Percentiles rank a stretch among this genome's conserved stretches.
phyloP scores from a whole-genome alignment of 768 basidiomycete species.

The Punctularia strigosozonata region DNA sequence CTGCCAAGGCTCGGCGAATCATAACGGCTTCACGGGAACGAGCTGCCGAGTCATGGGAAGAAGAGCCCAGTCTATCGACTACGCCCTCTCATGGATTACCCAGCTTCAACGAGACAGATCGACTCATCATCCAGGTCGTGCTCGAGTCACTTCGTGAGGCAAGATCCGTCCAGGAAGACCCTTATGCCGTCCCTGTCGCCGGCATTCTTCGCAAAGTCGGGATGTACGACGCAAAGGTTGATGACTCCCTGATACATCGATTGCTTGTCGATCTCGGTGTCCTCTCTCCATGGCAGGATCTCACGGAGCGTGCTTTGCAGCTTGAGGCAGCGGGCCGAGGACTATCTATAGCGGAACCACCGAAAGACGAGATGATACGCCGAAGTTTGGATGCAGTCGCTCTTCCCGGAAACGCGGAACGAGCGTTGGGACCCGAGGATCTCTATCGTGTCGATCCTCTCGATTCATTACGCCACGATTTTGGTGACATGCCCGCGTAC shows the following conservation, averaged over 20 bases:
- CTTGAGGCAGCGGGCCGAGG: conserved; percentile 12
- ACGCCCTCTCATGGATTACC: conserved; percentile 18
- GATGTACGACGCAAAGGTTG: conserved; percentile 19
- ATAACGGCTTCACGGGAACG: conserved; percentile 23
- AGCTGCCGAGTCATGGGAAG: conserved; percentile 17
- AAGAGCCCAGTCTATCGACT: no score
- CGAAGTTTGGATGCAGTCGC: conserved; percentile 12
- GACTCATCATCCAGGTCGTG: conserved; percentile 47
- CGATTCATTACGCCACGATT: conserved; percentile 73
- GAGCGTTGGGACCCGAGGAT: conserved; percentile 48
- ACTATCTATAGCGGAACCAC: conserved; percentile 21
- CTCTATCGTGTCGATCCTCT: conserved; percentile 52
- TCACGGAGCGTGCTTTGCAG: conserved; percentile 25
- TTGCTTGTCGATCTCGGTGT: conserved; percentile 64
- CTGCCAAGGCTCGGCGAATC: conserved; percentile 32
- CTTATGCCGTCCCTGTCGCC: conserved; percentile 40
- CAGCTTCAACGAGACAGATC: conserved; percentile 42
- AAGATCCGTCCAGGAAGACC: conserved; percentile 46
- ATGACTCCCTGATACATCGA: conserved; percentile 26
- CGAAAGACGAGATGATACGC: conserved; percentile 12
- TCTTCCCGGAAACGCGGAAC: conserved; percentile 12
- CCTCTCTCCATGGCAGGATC: conserved; percentile 73
- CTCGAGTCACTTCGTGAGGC: conserved; percentile 35
- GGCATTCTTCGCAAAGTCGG: conserved; percentile 48
- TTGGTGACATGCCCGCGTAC: conserved; percentile 69